Percentiles rank a stretch among this genome's conserved stretches.
Conservation (phyloP, 1,139 yeast genomes). For the Wickerhamiella infanticola region DNA sequence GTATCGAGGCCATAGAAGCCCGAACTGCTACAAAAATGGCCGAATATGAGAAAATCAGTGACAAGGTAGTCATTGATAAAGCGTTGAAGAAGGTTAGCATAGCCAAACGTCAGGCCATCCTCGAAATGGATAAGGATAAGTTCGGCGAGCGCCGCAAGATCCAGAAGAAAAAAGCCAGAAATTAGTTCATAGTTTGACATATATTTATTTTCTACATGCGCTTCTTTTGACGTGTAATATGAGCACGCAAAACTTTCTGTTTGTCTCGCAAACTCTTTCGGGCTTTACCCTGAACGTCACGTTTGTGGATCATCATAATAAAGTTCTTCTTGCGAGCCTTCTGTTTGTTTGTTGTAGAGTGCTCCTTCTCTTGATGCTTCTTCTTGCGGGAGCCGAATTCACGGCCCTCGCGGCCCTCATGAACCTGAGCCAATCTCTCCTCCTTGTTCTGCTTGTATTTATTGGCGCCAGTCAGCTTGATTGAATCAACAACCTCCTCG, state of each 20-base stretch:
- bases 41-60: conserved; percentile 52
- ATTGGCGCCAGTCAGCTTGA: conserved; percentile 61
- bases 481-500: conserved; percentile 77
- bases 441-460: conserved; percentile 79
- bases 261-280: conserved; percentile 80
- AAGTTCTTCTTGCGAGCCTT: conserved; percentile 97
- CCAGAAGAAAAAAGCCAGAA: conserved; percentile 32
- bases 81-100: conserved; percentile 54
- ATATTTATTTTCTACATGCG: conserved; percentile 32
- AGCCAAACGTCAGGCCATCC: conserved; percentile 77
- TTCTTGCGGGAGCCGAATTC: conserved; percentile 84
- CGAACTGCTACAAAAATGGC: conserved; percentile 68
- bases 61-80: conserved; percentile 52
- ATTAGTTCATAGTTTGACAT: not conserved
- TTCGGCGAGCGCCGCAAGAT: conserved; percentile 62
- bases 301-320: conserved; percentile 95
- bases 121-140: conserved; percentile 86
- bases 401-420: conserved; percentile 87
- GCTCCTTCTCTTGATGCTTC: conserved; percentile 43
- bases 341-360: conserved; percentile 87
- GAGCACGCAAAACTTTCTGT: conserved; percentile 74
- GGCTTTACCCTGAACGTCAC: conserved; percentile 85
- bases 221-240: conserved; percentile 77
- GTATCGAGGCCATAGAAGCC: conserved; percentile 75
- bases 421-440: conserved; percentile 73